A percentile compares a stretch with the other conserved stretches of the same genome.
phyloP scores from a whole-genome alignment of 2,329 filamentous ascomycete species.

The Aspergillus sp. region DNA sequence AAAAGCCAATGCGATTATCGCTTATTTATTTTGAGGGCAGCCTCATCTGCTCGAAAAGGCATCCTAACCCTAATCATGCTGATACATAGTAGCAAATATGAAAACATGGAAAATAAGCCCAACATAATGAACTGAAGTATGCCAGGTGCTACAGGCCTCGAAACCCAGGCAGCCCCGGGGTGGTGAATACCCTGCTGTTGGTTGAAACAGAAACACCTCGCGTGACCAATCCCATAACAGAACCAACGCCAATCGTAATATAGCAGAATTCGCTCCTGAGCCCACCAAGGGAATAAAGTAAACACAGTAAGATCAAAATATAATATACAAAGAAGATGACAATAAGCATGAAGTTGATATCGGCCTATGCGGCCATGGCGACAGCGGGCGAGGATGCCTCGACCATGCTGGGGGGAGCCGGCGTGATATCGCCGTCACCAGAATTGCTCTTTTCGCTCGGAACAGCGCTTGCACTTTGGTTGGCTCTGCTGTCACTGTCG shows the following conservation, averaged over 20 bases:
- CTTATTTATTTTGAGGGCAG: neutral
- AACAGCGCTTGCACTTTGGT: slow-evolving; percentile 56
- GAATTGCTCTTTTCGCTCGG: slow-evolving; percentile 61
- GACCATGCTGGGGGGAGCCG: slow-evolving; percentile 45
- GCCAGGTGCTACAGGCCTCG: neutral
- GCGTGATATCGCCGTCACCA: slow-evolving; percentile 50
- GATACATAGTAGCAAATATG: neutral
- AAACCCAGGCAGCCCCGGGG: neutral
- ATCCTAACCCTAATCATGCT: slow-evolving; percentile 1
- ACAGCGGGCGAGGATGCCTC: slow-evolving; percentile 54
- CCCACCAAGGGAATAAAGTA: slow-evolving; percentile 2
- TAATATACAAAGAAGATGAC: slow-evolving; percentile 28
- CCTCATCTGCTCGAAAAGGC: neutral
- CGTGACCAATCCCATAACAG: slow-evolving; percentile 12
- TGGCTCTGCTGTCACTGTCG: slow-evolving; percentile 58
- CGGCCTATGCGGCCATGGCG: slow-evolving; percentile 37
- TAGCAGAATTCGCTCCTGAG: slow-evolving; percentile 7
- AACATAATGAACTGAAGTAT: neutral
- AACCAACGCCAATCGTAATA: slow-evolving; percentile 10
- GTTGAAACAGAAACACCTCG: neutral
- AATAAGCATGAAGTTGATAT: neutral
- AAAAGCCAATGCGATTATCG: neutral
- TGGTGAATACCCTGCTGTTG: neutral
- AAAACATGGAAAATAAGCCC: neutral
- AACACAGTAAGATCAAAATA: slow-evolving; percentile 11